Evolutionary conservation across 2,329 filamentous ascomycete genomes (phyloP).

Genomic region (Trichoderma afroharzianum): DNA sequence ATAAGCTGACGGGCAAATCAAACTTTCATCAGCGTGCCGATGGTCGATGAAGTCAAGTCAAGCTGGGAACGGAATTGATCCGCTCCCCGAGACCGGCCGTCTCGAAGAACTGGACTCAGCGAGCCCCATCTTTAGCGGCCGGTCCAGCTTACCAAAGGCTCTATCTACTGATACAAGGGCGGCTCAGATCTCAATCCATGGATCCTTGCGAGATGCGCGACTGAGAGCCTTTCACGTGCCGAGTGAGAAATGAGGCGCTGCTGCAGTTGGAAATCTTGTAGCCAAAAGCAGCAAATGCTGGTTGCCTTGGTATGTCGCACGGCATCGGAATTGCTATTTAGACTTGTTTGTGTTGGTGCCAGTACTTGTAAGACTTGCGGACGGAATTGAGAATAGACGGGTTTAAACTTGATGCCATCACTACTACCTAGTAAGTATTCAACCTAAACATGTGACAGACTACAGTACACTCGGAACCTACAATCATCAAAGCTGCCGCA

Average conservation of each 20-base stretch:
- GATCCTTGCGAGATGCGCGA: neutral
- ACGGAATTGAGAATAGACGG: neutral
- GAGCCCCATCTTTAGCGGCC: conserved; percentile 5
- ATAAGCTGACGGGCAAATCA: conserved; percentile 3
- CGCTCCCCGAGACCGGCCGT: conserved; percentile 14
- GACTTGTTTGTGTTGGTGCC: neutral
- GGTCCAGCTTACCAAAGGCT: neutral
- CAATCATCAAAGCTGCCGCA: neutral
- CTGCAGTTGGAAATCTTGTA: neutral
- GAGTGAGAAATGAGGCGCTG: neutral
- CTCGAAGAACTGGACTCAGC: neutral
- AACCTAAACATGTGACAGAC: neutral
- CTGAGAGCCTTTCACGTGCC: neutral
- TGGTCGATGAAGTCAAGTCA: neutral
- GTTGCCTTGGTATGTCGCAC: neutral
- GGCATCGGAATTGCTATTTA: neutral
- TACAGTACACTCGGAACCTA: too few species aligned
- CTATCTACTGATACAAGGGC: neutral
- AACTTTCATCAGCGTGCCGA: neutral
- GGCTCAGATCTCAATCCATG: neutral
- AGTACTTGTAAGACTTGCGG: too few species aligned
- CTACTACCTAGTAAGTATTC: too few species aligned
- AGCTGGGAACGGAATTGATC: neutral
- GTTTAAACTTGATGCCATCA: neutral
- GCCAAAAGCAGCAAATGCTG: neutral